Evolutionary conservation across 2,329 filamentous ascomycete genomes (phyloP).

Genomic region (Cercospora nicotianae): DNA sequence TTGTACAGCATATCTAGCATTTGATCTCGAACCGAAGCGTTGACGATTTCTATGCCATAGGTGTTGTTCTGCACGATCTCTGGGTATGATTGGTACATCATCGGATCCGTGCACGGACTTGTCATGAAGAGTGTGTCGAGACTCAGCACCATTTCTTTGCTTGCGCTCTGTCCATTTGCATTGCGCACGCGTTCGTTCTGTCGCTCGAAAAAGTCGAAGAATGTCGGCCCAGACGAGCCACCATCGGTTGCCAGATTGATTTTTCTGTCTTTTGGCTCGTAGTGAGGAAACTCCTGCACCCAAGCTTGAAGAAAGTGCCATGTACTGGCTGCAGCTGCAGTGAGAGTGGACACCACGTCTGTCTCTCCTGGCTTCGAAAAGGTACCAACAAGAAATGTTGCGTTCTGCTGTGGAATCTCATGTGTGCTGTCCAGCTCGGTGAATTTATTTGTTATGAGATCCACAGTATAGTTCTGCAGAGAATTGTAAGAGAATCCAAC

Average conservation of each 20-base stretch:
- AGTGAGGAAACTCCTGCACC: constrained; percentile 61
- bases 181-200: constrained; percentile 57
- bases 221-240: constrained; percentile 65
- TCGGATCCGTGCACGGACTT: constrained; percentile 56
- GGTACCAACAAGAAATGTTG: constrained; percentile 11
- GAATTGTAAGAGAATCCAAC: constrained; percentile 21
- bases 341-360: constrained; percentile 52
- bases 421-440: constrained; percentile 22
- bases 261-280: constrained; percentile 44
- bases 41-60: constrained; percentile 53
- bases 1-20: constrained; percentile 56
- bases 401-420: constrained; percentile 50
- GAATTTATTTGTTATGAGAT: constrained; percentile 29
- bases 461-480: constrained; percentile 41
- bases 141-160: constrained; percentile 44
- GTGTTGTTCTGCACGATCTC: constrained; percentile 58
- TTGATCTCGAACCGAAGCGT: constrained; percentile 57
- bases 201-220: constrained; percentile 55
- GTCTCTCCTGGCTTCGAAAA: constrained; percentile 43
- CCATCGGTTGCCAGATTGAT: constrained; percentile 27
- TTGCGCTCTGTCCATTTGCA: constrained; percentile 47
- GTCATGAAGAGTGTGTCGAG: constrained; percentile 51
- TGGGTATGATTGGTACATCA: constrained; percentile 51
- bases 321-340: constrained; percentile 55
- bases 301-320: constrained; percentile 66